These are phyloP conservation scores for Trichoderma harzianum DNA, from an alignment of 2,329 filamentous ascomycete genomes.

Conservation along the genomic window DNA sequence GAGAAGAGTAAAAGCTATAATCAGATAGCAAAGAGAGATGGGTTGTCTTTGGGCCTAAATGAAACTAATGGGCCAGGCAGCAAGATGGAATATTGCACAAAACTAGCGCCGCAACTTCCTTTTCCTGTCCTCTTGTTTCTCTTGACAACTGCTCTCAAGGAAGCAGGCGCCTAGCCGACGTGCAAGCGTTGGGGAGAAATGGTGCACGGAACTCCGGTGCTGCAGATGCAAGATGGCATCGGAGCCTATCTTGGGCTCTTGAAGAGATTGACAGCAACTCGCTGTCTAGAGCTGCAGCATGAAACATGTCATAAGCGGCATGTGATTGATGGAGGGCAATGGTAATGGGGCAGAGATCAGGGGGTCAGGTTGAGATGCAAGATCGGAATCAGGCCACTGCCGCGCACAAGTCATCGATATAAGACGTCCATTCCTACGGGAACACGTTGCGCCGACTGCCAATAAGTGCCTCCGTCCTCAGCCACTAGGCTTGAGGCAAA, in stretches of 20 bases:
- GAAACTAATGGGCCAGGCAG: background rate
- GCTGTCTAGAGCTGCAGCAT: background rate
- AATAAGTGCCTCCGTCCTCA: background rate
- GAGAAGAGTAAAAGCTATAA: background rate
- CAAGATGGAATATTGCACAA: background rate
- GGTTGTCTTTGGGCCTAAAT: background rate
- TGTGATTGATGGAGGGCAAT: background rate
- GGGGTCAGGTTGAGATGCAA: background rate
- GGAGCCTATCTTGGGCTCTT: background rate
- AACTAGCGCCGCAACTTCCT: background rate
- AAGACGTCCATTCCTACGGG: background rate
- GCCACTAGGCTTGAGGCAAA: conserved; percentile 13
- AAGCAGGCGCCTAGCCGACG: background rate
- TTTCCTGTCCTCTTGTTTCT: background rate
- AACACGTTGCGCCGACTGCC: conserved; percentile 14
- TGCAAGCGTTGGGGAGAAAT: background rate
- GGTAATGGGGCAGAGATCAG: background rate
- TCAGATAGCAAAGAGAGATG: background rate
- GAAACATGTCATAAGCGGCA: background rate
- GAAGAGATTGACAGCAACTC: background rate
- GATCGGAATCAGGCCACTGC: background rate
- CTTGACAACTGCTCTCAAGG: background rate
- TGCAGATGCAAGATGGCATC: background rate
- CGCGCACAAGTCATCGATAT: background rate
- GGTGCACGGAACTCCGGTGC: background rate